Evolutionary conservation across 768 basidiomycete genomes (phyloP).

Genomic region (Cystobasidium ongulense): DNA sequence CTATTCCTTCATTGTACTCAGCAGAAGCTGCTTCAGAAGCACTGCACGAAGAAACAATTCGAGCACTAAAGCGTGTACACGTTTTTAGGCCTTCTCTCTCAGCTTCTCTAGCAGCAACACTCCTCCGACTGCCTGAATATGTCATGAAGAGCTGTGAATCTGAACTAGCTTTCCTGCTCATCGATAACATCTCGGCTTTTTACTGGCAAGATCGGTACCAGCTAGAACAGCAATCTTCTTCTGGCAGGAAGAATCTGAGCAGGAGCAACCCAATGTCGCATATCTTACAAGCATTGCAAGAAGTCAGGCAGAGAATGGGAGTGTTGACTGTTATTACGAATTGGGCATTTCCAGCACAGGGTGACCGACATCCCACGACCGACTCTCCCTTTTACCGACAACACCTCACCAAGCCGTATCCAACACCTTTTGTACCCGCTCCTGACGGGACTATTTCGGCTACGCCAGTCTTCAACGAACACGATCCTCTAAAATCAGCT

Average conservation of each 20-base stretch:
- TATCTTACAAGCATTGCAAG: not conserved
- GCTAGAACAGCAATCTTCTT: not conserved
- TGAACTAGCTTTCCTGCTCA: not conserved
- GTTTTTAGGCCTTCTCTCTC: constrained; percentile 64
- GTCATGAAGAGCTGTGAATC: not conserved
- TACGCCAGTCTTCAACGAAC: not conserved
- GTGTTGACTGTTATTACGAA: constrained; percentile 27
- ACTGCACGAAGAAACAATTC: constrained; percentile 41
- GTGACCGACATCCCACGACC: not conserved
- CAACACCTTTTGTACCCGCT: constrained; percentile 18
- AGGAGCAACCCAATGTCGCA: constrained; percentile 1
- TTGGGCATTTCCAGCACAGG: constrained; percentile 18
- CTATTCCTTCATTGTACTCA: constrained; percentile 32
- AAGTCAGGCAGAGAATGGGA: constrained; percentile 9
- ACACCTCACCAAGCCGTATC: constrained; percentile 31
- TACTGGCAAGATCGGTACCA: constrained; percentile 31
- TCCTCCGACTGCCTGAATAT: constrained; percentile 52
- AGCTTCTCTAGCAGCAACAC: constrained; percentile 60
- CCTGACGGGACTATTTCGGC: not conserved
- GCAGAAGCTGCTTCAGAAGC: constrained; percentile 18
- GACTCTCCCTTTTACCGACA: constrained; percentile 33
- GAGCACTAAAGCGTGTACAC: constrained; percentile 55
- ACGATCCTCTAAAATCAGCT: not conserved
- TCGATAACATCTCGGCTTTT: constrained; percentile 31
- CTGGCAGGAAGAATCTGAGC: not conserved